Evolutionary conservation across 2,329 filamentous ascomycete genomes (phyloP), one percentile per base, ranked within the genome.

Genomic region (Apiospora malaysiana): DNA sequence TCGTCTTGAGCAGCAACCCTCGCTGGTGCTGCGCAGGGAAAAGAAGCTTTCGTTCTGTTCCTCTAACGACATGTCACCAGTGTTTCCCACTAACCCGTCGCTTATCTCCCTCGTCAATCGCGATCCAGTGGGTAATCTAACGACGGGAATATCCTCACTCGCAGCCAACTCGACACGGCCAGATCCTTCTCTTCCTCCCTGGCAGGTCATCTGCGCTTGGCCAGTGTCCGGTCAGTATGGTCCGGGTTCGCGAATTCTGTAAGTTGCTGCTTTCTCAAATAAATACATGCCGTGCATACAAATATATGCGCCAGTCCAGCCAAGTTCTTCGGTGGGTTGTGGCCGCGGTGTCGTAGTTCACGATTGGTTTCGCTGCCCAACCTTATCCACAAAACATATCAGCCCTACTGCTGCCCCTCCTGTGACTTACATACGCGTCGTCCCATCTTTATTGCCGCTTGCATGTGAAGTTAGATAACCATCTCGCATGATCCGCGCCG

Each of bases 161-260:
- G 37, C 43, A 2, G 37, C 21, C 40, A 32, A 43, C 14, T 45
- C 43, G 37, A 68, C 43, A 9, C 23, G 23, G 12, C 43, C 23
- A 2, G 3, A 56, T 14, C 9, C 46, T 8, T n/a, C 32, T 23
- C 66, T 49, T 68, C 66, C 66, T n/a, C 45, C 69, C 21, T 70
- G 85, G 18, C 79, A 85, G 43, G 87, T 89, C 1, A 79, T 89
- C 14, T 90, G 88, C 71, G 86, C 86, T 3, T 90, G 85, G 83
- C 88, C 87, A 1, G 81, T 89, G 1, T 87, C 84, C 21, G 86
- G 87, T 0, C 87, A 89, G 75, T 90, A 90, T 75, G 88, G 88
- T 0, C 81, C 85, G 4, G 88, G 88, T 0, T 85, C 86, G 0
- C 81, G 88, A 73, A 77, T 87, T 47, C 76, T 89, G 84, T 88